phyloP scores from a whole-genome alignment of 257 asterid species.

The Solanum tarapatanum region DNA sequence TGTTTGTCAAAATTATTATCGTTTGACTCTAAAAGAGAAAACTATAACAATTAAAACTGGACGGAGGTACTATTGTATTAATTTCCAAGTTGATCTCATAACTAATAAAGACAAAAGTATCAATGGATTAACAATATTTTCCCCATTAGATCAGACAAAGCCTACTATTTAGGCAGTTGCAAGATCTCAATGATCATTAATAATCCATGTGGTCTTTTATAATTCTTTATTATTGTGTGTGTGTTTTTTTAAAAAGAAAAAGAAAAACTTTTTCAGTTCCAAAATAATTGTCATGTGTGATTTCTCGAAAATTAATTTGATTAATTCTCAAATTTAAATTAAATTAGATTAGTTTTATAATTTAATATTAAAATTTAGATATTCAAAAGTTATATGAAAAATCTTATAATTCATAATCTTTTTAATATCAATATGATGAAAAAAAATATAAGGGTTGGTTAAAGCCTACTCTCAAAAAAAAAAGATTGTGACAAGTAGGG shows the following conservation, averaged over 20 bases:
- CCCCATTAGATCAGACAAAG: neutral
- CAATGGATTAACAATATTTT: neutral
- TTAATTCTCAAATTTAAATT: neutral
- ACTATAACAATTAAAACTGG: too few species aligned
- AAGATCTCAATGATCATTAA: neutral
- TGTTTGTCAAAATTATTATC: too few species aligned
- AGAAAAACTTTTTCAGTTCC: neutral
- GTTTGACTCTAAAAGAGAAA: too few species aligned
- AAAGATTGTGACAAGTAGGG: neutral
- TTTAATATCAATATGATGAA: neutral
- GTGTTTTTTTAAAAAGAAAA: too few species aligned
- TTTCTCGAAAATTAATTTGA: accelerated
- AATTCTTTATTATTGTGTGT: neutral
- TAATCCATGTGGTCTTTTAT: neutral
- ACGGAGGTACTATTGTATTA: neutral
- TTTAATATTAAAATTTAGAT: neutral
- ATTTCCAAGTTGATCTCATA: neutral
- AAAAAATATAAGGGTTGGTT: neutral
- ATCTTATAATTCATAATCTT: accelerated
- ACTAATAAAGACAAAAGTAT: neutral
- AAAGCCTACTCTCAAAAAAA: neutral
- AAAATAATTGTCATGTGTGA: neutral
- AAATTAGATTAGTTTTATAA: neutral
- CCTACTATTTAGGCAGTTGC: neutral
- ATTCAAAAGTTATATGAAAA: neutral